A percentile compares a stretch with the other conserved stretches of the same genome.
phyloP scores from a whole-genome alignment of 345 rosid species.

The Citrus australasica region DNA sequence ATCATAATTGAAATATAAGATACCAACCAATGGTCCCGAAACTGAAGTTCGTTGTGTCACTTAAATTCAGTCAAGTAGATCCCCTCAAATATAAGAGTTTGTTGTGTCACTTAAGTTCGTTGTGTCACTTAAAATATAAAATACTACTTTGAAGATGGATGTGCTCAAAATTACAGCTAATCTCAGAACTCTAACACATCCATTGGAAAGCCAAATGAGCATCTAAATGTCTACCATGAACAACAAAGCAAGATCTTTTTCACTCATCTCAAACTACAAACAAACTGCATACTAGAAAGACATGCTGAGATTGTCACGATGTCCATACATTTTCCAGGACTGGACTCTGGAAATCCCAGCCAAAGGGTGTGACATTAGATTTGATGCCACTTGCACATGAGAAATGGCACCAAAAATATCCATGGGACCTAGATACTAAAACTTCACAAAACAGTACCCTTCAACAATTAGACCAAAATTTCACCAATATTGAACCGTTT shows the following conservation, averaged over 20 bases:
- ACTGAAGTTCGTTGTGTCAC: not conserved
- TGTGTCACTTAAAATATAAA: too few species aligned
- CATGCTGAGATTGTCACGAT: not conserved
- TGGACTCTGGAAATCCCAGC: not conserved
- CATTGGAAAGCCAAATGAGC: too few species aligned
- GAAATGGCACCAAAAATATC: not conserved
- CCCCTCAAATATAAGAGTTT: too few species aligned
- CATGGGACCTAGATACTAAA: not conserved
- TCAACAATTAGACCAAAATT: not conserved
- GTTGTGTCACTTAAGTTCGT: too few species aligned
- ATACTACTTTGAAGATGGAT: not conserved
- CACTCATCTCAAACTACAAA: not conserved
- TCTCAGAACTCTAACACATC: not conserved
- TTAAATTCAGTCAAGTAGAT: not conserved
- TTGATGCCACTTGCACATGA: not conserved
- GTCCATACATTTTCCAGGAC: not conserved
- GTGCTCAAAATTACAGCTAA: not conserved
- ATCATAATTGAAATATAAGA: not conserved
- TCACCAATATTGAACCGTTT: not conserved
- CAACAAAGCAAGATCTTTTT: not conserved
- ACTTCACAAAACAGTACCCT: not conserved
- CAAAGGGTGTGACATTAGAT: not conserved
- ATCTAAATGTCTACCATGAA: not conserved
- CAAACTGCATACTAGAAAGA: not conserved
- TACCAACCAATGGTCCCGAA: not conserved